A percentile compares a stretch with the other conserved stretches of the same genome.
These are phyloP conservation scores for Bruguiera gymnorhiza DNA, from an alignment of 345 rosid species.

Conservation along the genomic window DNA sequence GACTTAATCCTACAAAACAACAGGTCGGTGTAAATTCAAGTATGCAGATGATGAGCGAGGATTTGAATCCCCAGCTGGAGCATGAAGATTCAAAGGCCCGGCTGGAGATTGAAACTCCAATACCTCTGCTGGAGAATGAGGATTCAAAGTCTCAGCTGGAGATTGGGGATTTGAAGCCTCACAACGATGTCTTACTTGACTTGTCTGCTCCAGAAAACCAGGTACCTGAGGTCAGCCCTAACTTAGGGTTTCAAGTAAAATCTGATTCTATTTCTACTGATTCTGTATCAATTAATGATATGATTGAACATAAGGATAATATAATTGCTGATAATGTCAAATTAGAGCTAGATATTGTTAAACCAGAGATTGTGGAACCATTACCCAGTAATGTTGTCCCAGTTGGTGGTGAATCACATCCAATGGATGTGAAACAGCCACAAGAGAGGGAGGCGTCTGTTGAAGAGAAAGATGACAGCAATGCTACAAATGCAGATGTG, in stretches of 20 bases:
- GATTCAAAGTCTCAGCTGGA: constrained; percentile 37
- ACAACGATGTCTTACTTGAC: constrained; percentile 47
- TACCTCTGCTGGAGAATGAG: constrained; percentile 35
- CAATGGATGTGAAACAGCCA: constrained; percentile 86
- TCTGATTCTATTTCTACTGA: constrained; percentile 98
- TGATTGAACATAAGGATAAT: constrained; percentile 93
- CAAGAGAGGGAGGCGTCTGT: constrained; percentile 58
- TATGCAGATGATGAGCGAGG: constrained; percentile 4
- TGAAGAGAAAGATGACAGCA: constrained; percentile 58
- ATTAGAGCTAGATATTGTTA: constrained; percentile 89
- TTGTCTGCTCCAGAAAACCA: constrained; percentile 65
- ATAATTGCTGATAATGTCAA: constrained; percentile 93
- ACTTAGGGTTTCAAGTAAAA: constrained; percentile 94
- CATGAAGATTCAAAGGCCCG: constrained; percentile 27
- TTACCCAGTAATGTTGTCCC: constrained; percentile 55
- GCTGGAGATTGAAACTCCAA: constrained; percentile 33
- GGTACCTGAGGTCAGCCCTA: constrained; percentile 99
- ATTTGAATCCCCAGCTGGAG: constrained; percentile 11
- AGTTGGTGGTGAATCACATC: constrained; percentile 74
- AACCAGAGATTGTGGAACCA: constrained; percentile 81
- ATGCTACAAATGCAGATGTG: constrained; percentile 62
- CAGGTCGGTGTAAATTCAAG: constrained; percentile 14
- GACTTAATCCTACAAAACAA: constrained; percentile 25
- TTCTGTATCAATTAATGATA: constrained; percentile 96
- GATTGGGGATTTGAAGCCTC: constrained; percentile 44